phyloP scores from a whole-genome alignment of 2,329 filamentous ascomycete genomes.

The Xylaria hypoxylon region DNA sequence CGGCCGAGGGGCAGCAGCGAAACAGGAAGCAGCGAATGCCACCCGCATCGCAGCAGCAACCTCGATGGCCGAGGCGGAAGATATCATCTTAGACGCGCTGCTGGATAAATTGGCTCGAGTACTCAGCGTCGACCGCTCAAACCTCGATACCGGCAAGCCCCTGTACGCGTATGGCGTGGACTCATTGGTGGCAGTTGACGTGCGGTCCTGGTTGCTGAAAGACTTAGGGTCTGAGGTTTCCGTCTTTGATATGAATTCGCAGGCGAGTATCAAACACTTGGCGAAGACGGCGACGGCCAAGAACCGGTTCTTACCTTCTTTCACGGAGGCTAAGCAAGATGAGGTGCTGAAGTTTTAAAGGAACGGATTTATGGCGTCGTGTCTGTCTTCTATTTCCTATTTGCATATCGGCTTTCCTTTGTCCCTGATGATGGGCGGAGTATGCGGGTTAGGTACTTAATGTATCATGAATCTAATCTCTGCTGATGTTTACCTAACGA shows the following conservation, averaged over 20 bases:
- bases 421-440: neutral
- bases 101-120: constrained; percentile 45
- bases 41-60: constrained; percentile 41
- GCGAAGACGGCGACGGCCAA: constrained; percentile 43
- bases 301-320: constrained; percentile 42
- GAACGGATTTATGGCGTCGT: neutral
- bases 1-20: constrained; percentile 2
- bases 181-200: constrained; percentile 46
- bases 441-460: too few relatives aligned
- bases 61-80: constrained; percentile 41
- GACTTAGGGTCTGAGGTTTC: constrained; percentile 45
- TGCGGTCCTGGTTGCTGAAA: constrained; percentile 45
- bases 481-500: neutral
- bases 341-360: constrained; percentile 17
- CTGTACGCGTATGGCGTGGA: constrained; percentile 46
- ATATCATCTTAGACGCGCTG: constrained; percentile 44
- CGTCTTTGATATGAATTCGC: constrained; percentile 46
- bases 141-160: constrained; percentile 41
- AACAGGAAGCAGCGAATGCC: constrained; percentile 34
- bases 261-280: constrained; percentile 43
- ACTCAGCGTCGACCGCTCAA: constrained; percentile 41
- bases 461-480: neutral
- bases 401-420: neutral
- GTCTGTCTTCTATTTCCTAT: neutral
- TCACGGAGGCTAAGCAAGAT: constrained; percentile 7